A percentile compares a stretch with the other conserved stretches of the same genome.
phyloP scores from a whole-genome alignment of 768 basidiomycete species.

The Agrocybe chaxingu region DNA sequence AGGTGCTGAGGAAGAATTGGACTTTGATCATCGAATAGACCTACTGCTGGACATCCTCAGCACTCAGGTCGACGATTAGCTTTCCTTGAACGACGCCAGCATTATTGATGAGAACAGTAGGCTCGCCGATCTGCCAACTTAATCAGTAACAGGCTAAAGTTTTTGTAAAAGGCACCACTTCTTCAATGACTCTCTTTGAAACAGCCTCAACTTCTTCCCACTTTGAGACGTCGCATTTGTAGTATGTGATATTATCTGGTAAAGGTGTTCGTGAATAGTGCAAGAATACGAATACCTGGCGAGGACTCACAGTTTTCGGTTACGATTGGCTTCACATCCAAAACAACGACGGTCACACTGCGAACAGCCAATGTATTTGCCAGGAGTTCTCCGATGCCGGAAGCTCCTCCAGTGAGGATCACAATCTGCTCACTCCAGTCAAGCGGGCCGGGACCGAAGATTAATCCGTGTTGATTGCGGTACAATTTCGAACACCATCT shows the following conservation, averaged over 20 bases:
- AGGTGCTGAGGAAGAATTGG: conserved; percentile 1
- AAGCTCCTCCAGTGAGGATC: conserved; percentile 90
- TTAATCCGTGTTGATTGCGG: conserved; percentile 66
- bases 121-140: conserved; percentile 67
- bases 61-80: conserved; percentile 70
- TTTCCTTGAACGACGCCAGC: conserved; percentile 94
- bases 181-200: conserved; percentile 70
- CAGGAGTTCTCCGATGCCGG: conserved; percentile 84
- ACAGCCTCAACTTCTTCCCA: conserved; percentile 80
- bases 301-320: conserved; percentile 67
- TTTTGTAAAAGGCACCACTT: conserved; percentile 45
- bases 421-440: conserved; percentile 92
- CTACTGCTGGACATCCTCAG: conserved; percentile 80
- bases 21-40: conserved; percentile 2
- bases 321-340: conserved; percentile 77
- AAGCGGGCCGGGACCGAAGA: conserved; percentile 57
- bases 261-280: conserved; percentile 1
- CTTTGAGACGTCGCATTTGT: conserved; percentile 89
- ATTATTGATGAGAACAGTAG: conserved; percentile 91
- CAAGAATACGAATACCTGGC: background rate
- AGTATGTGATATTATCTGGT: conserved; percentile 77
- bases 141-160: conserved; percentile 1
- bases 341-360: conserved; percentile 79
- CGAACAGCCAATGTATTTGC: conserved; percentile 84
- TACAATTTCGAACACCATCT: conserved; percentile 73